A percentile compares a stretch with the other conserved stretches of the same genome.
phyloP scores from a whole-genome alignment of 176 grass and related monocot genomes.

The Tillandsia fasciculata region DNA sequence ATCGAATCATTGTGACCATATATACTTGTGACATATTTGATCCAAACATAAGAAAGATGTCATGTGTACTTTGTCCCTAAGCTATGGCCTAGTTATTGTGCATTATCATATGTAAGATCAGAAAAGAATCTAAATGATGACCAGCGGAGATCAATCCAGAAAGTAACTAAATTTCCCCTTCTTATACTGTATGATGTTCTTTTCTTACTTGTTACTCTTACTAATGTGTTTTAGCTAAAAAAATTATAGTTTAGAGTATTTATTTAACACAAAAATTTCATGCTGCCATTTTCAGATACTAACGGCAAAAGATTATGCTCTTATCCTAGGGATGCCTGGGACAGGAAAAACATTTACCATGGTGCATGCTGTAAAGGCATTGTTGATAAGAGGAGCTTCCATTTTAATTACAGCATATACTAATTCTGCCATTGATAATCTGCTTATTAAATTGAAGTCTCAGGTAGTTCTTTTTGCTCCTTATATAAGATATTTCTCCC shows the following conservation, averaged over 20 bases:
- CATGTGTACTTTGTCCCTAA: no score
- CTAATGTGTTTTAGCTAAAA: neutral
- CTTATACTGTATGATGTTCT: neutral
- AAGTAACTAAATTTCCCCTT: conserved; percentile 43
- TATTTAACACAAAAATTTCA: neutral
- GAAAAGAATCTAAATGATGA: conserved; percentile 74
- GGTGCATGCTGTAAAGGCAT: conserved; percentile 94
- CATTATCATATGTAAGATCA: conserved; percentile 67
- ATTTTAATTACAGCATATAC: conserved; percentile 95
- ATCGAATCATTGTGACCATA: no score
- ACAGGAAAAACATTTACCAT: conserved; percentile 97
- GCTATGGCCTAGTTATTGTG: no score
- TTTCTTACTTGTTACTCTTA: neutral
- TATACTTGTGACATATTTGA: no score
- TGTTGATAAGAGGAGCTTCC: conserved; percentile 82
- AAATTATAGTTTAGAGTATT: neutral
- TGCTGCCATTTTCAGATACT: conserved; percentile 59
- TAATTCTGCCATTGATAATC: conserved; percentile 96
- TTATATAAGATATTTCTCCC: neutral
- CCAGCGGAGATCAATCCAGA: conserved; percentile 78
- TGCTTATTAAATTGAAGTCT: conserved; percentile 88
- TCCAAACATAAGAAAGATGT: no score
- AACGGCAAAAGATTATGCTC: conserved; percentile 90
- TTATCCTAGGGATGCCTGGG: conserved; percentile 98
- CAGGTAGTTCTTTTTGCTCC: conserved; percentile 34